These are phyloP conservation scores for Mycena rebaudengoi DNA, from an alignment of 768 basidiomycete species.

Conservation along the genomic window DNA sequence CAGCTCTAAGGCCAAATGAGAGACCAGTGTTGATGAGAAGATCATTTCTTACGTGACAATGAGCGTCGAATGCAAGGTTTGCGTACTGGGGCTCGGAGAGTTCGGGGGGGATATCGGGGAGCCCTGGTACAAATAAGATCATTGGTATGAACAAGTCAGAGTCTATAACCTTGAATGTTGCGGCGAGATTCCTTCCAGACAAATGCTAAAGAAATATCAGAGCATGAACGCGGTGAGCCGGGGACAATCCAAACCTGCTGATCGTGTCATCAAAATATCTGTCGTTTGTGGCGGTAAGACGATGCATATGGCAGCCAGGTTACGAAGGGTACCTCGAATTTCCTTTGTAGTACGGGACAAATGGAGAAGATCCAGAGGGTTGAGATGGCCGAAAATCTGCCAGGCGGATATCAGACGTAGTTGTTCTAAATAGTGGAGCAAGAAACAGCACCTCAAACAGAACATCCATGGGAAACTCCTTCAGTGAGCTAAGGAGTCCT, in stretches of 20 bases:
- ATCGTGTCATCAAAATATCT: slow-evolving; percentile 46
- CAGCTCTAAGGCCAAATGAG: slow-evolving; percentile 40
- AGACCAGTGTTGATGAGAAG: neutral
- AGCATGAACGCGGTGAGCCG: too few relatives aligned
- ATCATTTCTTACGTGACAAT: slow-evolving; percentile 51
- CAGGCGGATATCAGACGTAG: too few relatives aligned
- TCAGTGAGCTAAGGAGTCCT: slow-evolving; percentile 16
- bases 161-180: slow-evolving; percentile 33
- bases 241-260: slow-evolving; percentile 11
- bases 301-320: neutral
- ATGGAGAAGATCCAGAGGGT: slow-evolving; percentile 54
- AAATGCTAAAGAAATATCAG: too few relatives aligned
- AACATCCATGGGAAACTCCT: slow-evolving; percentile 40
- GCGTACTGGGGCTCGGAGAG: slow-evolving; percentile 54
- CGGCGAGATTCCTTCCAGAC: slow-evolving; percentile 48
- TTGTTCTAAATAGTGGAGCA: neutral
- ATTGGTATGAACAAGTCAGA: neutral
- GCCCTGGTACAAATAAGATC: slow-evolving; percentile 22
- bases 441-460: slow-evolving; percentile 36
- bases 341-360: slow-evolving; percentile 52
- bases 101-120: slow-evolving; percentile 55
- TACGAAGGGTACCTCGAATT: slow-evolving; percentile 39
- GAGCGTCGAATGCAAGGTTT: slow-evolving; percentile 52
- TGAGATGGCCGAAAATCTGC: slow-evolving; percentile 54
- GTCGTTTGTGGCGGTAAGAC: neutral